Conservation (phyloP, 306 rosid genomes). For the Dryas drummondii region DNA sequence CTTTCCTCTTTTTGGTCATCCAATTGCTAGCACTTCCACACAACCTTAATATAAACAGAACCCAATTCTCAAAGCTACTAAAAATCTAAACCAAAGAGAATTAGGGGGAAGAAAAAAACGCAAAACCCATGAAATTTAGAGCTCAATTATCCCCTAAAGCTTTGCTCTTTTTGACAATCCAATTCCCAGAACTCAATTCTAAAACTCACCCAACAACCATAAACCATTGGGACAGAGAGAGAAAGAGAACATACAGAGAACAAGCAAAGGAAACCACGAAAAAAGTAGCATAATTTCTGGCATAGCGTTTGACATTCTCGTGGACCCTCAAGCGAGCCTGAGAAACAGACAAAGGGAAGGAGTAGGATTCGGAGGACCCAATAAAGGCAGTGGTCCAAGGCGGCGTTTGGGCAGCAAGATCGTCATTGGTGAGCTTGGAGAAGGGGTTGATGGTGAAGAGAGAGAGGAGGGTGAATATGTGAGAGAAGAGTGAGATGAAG, state of each 20-base stretch:
- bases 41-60: background rate
- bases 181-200: background rate
- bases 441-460: constrained; percentile 76
- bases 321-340: constrained; percentile 83
- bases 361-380: constrained; percentile 58
- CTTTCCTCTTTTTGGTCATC: background rate
- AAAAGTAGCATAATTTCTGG: constrained; percentile 78
- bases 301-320: constrained; percentile 87
- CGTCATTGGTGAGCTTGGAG: constrained; percentile 73
- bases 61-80: constrained; percentile 16
- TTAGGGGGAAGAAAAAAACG: background rate
- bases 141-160: background rate
- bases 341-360: constrained; percentile 73
- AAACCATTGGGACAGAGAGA: background rate
- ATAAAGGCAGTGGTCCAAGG: constrained; percentile 72
- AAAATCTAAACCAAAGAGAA: background rate
- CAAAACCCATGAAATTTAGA: background rate
- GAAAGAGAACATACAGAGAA: constrained; percentile 51
- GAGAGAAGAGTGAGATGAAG: constrained; percentile 52
- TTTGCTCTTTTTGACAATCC: background rate
- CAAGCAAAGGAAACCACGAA: constrained; percentile 69
- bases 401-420: constrained; percentile 66
- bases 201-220: background rate
- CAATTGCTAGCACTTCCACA: background rate
- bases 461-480: constrained; percentile 59